Evolutionary conservation across 176 grass and related monocot genomes (phyloP).

Genomic region (Phragmites australis): DNA sequence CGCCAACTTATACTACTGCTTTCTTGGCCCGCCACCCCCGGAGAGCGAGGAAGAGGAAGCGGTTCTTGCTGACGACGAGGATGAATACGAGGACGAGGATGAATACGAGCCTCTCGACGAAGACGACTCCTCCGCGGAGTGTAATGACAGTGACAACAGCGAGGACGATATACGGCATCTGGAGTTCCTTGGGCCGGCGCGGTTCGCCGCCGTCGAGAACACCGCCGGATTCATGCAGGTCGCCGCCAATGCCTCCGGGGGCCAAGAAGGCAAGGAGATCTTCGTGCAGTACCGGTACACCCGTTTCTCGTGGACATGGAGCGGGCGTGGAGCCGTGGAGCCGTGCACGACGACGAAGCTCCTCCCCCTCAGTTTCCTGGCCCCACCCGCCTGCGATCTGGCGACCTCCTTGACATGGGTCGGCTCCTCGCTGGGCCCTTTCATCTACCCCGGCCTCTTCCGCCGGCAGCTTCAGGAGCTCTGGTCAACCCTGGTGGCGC

Average conservation of each 20-base stretch:
- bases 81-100: background rate
- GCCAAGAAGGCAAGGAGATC: background rate
- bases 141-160: background rate
- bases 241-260: background rate
- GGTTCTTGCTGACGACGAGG: too few species aligned
- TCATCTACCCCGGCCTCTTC: slow-evolving; percentile 10
- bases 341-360: background rate
- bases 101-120: background rate
- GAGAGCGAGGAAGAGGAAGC: background rate
- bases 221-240: slow-evolving; percentile 16
- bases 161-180: background rate
- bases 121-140: background rate
- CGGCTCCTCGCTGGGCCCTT: background rate
- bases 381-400: background rate
- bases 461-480: background rate
- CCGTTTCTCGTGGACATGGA: background rate
- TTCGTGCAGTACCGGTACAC: slow-evolving; percentile 34
- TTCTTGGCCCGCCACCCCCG: background rate
- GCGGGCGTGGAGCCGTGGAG: too few species aligned
- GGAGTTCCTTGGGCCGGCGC: background rate
- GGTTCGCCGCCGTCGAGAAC: background rate
- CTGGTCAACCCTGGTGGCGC: background rate
- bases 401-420: slow-evolving; percentile 1
- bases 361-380: background rate
- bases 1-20: background rate